These are phyloP conservation scores for Acanthamoeba sp. DNA, from an alignment of 208 protist species.

Conservation along the genomic window DNA sequence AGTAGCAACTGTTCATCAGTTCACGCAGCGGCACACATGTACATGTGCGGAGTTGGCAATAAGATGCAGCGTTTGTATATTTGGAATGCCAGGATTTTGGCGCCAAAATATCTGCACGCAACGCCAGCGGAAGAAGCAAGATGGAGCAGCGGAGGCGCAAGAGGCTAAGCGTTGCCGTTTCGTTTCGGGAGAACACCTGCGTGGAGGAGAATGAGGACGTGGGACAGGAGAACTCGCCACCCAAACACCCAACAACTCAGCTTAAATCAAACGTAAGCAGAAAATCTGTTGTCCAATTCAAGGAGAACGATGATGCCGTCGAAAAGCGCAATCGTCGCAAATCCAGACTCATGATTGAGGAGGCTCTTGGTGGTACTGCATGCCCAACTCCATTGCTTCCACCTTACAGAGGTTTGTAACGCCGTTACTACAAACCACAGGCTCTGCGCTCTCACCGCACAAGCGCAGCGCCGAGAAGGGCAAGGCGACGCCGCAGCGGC, in stretches of 20 bases:
- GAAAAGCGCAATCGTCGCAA: constrained; percentile 4
- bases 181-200: background rate
- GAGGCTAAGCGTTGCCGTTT: background rate
- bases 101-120: background rate
- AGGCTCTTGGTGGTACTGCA: background rate
- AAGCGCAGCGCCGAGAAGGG: background rate
- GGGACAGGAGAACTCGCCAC: background rate
- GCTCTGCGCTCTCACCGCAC: background rate
- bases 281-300: background rate
- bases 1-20: too few species aligned
- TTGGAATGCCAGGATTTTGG: background rate
- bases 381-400: too few species aligned
- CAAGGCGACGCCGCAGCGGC: background rate
- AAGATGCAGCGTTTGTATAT: too few species aligned
- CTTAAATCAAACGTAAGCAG: background rate
- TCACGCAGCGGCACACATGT: too few species aligned
- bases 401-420: too few species aligned
- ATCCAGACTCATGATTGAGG: background rate
- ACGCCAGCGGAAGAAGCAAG: background rate
- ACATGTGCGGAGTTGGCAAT: too few species aligned
- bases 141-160: background rate
- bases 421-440: background rate
- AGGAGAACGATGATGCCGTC: background rate
- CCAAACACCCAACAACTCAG: background rate
- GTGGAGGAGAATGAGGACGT: background rate